Percentiles rank a stretch among this genome's conserved stretches.
Evolutionary conservation across 305 asterid species (phyloP).

Genomic region (Solanum hybrid): DNA sequence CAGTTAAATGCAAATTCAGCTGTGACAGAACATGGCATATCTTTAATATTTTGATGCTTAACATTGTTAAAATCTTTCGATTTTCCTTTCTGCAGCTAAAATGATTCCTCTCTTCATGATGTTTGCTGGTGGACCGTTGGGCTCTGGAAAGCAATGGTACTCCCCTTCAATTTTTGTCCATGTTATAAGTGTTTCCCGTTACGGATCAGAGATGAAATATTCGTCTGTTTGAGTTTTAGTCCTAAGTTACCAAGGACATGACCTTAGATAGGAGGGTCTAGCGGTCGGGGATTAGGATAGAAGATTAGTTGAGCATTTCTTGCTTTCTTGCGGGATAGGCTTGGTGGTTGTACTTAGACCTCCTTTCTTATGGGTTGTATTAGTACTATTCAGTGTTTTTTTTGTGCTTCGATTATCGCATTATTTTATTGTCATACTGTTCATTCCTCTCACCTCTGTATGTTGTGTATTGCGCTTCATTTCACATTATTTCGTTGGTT

Average conservation of each 20-base stretch:
- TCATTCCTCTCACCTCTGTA: neutral
- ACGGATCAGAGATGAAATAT: neutral
- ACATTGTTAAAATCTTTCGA: neutral
- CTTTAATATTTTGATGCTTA: neutral
- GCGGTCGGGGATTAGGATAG: neutral
- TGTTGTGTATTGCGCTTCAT: neutral
- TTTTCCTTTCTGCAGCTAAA: conserved; percentile 47
- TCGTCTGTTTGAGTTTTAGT: neutral
- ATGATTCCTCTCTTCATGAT: conserved; percentile 83
- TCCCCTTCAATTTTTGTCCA: neutral
- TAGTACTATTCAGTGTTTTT: neutral
- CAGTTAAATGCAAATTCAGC: neutral
- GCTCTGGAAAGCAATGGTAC: conserved; percentile 91
- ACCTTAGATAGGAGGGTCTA: neutral
- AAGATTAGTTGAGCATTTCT: neutral
- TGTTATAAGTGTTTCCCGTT: neutral
- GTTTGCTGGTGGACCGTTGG: conserved; percentile 96
- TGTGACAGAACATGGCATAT: neutral
- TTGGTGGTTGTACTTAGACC: neutral
- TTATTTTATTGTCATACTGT: neutral
- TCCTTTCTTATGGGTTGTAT: neutral
- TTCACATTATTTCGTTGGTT: neutral
- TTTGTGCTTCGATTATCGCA: neutral
- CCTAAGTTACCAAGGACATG: neutral
- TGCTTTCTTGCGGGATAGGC: neutral